A percentile compares a stretch with the other conserved stretches of the same genome.
phyloP scores from a whole-genome alignment of 352 stramenopile species.

The Phytopythium sindhum region DNA sequence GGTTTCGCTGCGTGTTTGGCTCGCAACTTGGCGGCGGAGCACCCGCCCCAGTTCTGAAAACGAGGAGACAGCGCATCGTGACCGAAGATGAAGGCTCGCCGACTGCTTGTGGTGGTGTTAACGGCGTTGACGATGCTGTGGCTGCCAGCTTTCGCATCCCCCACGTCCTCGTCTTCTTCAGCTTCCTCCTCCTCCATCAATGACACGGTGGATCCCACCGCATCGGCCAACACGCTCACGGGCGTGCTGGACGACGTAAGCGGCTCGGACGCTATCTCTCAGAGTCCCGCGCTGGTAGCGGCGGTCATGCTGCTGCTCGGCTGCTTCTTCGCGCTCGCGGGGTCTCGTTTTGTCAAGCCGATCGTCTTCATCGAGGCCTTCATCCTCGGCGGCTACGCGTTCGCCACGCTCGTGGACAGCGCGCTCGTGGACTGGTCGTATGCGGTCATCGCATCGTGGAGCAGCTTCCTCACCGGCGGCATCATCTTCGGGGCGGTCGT shows the following conservation, averaged over 20 bases:
- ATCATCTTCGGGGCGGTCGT: slow-evolving; percentile 1
- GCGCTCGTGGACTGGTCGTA: slow-evolving; percentile 3
- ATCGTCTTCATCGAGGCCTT: slow-evolving; percentile 7
- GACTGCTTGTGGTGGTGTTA: background rate
- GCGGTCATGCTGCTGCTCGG: slow-evolving; percentile 5
- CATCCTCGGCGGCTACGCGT: slow-evolving; percentile 8
- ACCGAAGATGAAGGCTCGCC: background rate
- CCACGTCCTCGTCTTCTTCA: slow-evolving; percentile 4
- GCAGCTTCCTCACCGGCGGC: slow-evolving; percentile 4
- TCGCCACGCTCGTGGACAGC: slow-evolving; percentile 6
- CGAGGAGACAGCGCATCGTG: background rate
- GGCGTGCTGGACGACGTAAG: slow-evolving; percentile 2
- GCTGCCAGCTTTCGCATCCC: background rate
- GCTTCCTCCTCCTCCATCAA: background rate
- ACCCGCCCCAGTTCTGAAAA: background rate
- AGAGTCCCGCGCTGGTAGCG: background rate
- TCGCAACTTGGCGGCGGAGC: too few relatives aligned
- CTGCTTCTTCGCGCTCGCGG: background rate
- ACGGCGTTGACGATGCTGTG: background rate
- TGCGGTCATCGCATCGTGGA: slow-evolving; percentile 1
- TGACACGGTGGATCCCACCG: background rate
- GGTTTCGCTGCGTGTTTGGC: background rate
- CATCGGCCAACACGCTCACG: background rate
- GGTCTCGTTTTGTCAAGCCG: background rate
- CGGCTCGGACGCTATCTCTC: background rate